These are phyloP conservation scores for Vigna reflexopilosa DNA, from an alignment of 306 rosid genomes.

Conservation along the genomic window DNA sequence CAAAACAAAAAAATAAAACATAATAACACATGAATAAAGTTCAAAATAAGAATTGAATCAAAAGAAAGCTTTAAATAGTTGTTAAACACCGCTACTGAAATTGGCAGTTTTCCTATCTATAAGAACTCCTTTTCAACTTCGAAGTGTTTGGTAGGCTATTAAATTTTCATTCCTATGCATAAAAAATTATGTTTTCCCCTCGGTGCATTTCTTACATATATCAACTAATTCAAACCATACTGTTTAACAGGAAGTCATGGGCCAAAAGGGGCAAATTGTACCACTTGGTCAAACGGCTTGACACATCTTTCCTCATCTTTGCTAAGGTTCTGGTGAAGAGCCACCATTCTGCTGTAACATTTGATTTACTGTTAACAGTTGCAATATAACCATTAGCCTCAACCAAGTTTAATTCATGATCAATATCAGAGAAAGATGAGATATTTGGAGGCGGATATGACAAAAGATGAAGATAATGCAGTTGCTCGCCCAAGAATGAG, in stretches of 20 bases:
- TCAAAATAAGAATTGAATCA: conserved; percentile 24
- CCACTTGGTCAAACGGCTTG: conserved; percentile 79
- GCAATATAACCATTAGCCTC: conserved; percentile 45
- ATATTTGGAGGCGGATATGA: conserved; percentile 65
- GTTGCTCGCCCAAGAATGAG: conserved; percentile 87
- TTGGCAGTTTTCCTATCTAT: background rate
- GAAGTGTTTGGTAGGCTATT: conserved; percentile 19
- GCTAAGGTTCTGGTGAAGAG: conserved; percentile 64
- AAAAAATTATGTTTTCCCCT: background rate
- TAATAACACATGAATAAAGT: conserved; percentile 29
- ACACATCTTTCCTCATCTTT: conserved; percentile 70
- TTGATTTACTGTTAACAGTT: conserved; percentile 56
- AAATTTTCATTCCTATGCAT: conserved; percentile 32
- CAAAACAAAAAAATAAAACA: conserved; percentile 18
- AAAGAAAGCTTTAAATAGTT: conserved; percentile 26
- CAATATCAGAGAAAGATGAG: conserved; percentile 52
- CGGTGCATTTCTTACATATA: conserved; percentile 18
- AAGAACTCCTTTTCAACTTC: conserved; percentile 11
- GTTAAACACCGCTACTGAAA: conserved; percentile 30
- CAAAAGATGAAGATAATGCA: conserved; percentile 83
- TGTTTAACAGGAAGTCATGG: conserved; percentile 28
- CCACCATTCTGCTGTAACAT: conserved; percentile 70
- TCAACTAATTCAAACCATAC: conserved; percentile 8
- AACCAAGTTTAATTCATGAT: conserved; percentile 43
- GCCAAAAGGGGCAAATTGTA: conserved; percentile 46